Percentiles rank a stretch among this genome's conserved stretches.
Conservation (phyloP, 129 eudicot genomes). For the Artemisia tridentata region DNA sequence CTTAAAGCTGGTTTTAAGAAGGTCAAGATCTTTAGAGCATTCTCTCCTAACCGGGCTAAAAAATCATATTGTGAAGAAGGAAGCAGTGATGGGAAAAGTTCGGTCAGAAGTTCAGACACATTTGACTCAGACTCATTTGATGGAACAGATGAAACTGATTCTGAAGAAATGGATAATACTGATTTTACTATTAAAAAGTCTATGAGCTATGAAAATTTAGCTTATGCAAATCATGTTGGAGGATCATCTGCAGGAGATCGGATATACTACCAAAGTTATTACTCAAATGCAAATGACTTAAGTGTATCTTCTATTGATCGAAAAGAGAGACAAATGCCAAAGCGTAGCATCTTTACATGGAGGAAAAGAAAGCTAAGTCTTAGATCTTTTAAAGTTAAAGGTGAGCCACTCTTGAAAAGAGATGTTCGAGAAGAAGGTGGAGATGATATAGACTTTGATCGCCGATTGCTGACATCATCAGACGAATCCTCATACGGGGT, state of each 20-base stretch:
- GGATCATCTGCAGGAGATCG: no score
- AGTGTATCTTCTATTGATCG: conserved; percentile 26
- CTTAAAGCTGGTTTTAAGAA: conserved; percentile 11
- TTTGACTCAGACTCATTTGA: background rate
- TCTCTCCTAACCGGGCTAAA: conserved; percentile 27
- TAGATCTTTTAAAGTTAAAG: conserved; percentile 51
- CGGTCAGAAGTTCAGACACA: no score
- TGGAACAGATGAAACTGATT: no score
- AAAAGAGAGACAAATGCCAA: conserved; percentile 29
- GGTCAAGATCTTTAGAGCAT: conserved; percentile 24
- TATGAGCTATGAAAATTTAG: no score
- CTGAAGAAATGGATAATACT: no score
- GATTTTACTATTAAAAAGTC: no score
- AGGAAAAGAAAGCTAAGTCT: conserved; percentile 58
- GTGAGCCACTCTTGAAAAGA: conserved; percentile 59
- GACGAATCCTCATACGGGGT: conserved; percentile 61
- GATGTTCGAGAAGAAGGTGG: conserved; percentile 65
- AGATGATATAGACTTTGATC: conserved; percentile 70
- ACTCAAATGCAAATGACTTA: conserved; percentile 21
- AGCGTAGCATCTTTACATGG: conserved; percentile 48
- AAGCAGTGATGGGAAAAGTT: no score
- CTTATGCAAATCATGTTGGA: no score
- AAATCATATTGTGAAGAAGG: background rate
- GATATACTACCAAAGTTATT: background rate
- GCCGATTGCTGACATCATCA: conserved; percentile 60